Percentiles rank a stretch among this genome's conserved stretches.
Evolutionary conservation across 805 yeast genomes (phyloP).

Genomic region (Starmerella etchellsii): DNA sequence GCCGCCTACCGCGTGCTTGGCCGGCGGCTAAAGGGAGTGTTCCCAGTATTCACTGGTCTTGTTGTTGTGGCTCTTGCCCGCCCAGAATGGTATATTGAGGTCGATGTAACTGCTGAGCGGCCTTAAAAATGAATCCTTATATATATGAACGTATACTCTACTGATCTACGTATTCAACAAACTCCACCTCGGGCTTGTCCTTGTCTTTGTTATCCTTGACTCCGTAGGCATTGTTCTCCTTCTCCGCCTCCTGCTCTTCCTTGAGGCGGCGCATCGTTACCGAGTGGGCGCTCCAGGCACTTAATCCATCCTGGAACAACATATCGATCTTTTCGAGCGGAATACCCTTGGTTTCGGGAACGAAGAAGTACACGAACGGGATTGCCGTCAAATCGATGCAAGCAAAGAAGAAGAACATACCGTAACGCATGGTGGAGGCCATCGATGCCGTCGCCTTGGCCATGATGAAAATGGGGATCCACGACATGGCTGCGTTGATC

Average conservation of each 20-base stretch:
- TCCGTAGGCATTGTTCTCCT: conserved; percentile 8
- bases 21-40: conserved; percentile 17
- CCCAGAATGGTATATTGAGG: conserved; percentile 19
- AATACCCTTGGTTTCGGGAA: conserved; percentile 10
- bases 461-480: conserved; percentile 11
- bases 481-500: conserved; percentile 6
- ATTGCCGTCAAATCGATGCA: conserved; percentile 6
- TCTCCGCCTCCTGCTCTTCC: conserved; percentile 7
- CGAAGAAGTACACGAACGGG: conserved; percentile 10
- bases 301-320: conserved; percentile 7
- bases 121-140: too few relatives aligned
- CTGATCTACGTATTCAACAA: conserved; percentile 5
- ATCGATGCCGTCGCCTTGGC: conserved; percentile 8
- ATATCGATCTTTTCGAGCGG: conserved; percentile 9
- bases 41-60: conserved; percentile 18
- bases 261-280: conserved; percentile 3
- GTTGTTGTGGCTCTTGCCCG: conserved; percentile 19
- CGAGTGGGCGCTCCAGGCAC: conserved; percentile 10
- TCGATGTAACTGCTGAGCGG: conserved; percentile 17
- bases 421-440: conserved; percentile 8
- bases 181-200: conserved; percentile 1
- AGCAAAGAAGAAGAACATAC: conserved; percentile 10
- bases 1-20: conserved; percentile 17
- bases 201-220: conserved; percentile 1
- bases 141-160: too few relatives aligned